These are phyloP conservation scores for Lactarius trivialis DNA, from an alignment of 768 basidiomycete species.

Conservation along the genomic window DNA sequence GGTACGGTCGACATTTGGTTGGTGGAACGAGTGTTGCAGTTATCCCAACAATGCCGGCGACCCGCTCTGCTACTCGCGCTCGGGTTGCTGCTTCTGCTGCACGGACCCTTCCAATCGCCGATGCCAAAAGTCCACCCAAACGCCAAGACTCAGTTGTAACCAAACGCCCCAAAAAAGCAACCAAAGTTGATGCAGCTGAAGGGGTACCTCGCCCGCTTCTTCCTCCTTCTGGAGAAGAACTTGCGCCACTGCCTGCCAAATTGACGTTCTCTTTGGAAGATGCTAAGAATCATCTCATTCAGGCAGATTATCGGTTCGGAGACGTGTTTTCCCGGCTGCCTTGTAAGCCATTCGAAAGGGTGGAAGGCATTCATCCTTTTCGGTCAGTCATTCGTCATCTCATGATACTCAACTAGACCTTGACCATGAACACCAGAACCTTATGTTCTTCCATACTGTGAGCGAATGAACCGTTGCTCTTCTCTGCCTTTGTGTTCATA, in stretches of 20 bases:
- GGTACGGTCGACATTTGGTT: too few relatives aligned
- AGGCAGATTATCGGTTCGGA: conserved; percentile 62
- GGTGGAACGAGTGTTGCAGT: neutral
- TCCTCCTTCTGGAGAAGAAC: conserved; percentile 3
- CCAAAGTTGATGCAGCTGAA: conserved; percentile 5
- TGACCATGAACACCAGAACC: conserved; percentile 38
- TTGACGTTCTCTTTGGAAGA: conserved; percentile 73
- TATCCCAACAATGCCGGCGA: conserved; percentile 23
- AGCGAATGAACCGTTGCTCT: conserved; percentile 22
- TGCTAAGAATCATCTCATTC: conserved; percentile 65
- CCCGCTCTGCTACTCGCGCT: conserved; percentile 25
- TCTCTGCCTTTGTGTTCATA: neutral
- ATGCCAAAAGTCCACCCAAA: conserved; percentile 7
- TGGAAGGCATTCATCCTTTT: conserved; percentile 79
- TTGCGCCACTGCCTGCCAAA: conserved; percentile 52
- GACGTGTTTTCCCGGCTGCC: conserved; percentile 55
- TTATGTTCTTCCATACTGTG: conserved; percentile 69
- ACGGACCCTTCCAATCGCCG: neutral
- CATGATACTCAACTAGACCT: neutral
- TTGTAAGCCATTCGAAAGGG: conserved; percentile 72
- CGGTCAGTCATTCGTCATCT: conserved; percentile 38
- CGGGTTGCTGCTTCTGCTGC: conserved; percentile 1
- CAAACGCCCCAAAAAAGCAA: conserved; percentile 8
- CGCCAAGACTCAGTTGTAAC: neutral
- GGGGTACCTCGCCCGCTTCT: neutral